Conservation (phyloP, 2,329 filamentous ascomycete genomes). For the Xylaria sp. region DNA sequence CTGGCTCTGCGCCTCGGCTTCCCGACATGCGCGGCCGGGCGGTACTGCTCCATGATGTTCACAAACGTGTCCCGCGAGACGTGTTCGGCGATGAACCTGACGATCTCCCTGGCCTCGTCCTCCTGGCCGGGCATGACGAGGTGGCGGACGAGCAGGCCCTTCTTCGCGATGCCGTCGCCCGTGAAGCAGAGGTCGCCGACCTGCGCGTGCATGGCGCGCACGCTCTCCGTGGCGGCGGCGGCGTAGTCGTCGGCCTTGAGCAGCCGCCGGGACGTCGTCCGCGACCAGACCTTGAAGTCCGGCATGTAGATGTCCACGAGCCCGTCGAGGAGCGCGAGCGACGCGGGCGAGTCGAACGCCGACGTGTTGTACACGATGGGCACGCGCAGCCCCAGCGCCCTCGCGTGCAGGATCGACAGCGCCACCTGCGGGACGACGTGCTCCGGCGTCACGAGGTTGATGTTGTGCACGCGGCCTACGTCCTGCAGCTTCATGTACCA, state of each 20-base stretch:
- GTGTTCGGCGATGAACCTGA: constrained; percentile 75
- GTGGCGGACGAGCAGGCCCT: constrained; percentile 76
- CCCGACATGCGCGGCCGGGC: constrained; percentile 79
- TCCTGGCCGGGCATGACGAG: constrained; percentile 85
- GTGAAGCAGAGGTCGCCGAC: constrained; percentile 86
- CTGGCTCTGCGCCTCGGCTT: constrained; percentile 58
- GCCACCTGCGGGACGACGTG: constrained; percentile 86
- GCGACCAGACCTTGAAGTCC: constrained; percentile 84
- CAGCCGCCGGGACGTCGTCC: constrained; percentile 68
- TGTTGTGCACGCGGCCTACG: constrained; percentile 83
- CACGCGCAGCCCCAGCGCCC: constrained; percentile 69
- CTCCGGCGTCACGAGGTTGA: constrained; percentile 86
- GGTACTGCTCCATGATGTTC: constrained; percentile 90
- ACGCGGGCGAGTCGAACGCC: constrained; percentile 77
- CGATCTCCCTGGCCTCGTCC: constrained; percentile 74
- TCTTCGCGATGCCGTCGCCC: constrained; percentile 78
- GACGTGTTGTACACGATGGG: constrained; percentile 88
- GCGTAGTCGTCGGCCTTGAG: constrained; percentile 82
- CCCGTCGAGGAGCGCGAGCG: constrained; percentile 74
- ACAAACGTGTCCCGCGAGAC: constrained; percentile 78
- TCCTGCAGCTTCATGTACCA: constrained; percentile 86
- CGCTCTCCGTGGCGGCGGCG: constrained; percentile 73
- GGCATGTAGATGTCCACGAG: constrained; percentile 87
- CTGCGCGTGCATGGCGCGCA: constrained; percentile 79
- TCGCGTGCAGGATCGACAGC: constrained; percentile 74